Evolutionary conservation across 2,329 filamentous ascomycete species (phyloP).

Genomic region (Botrytis cinerea): DNA sequence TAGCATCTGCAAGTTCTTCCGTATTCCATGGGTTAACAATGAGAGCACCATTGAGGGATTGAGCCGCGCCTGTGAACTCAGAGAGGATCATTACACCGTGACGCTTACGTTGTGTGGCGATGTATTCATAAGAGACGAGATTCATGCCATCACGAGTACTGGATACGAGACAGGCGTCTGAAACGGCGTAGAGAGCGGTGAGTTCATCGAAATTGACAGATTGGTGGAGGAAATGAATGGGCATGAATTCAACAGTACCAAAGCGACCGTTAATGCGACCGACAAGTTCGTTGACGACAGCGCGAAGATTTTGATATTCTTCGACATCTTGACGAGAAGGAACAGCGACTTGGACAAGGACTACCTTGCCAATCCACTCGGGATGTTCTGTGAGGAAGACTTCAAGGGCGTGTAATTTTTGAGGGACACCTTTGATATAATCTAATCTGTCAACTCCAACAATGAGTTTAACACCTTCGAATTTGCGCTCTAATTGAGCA

Average conservation of each 20-base stretch:
- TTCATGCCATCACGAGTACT: constrained; percentile 99
- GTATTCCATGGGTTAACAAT: constrained; percentile 99
- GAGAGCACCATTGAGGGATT: constrained; percentile 88
- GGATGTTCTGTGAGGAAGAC: constrained; percentile 96
- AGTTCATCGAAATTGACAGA: constrained; percentile 94
- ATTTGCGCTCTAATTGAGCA: constrained; percentile 80
- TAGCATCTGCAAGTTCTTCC: constrained; percentile 87
- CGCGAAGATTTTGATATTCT: constrained; percentile 94
- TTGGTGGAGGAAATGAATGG: constrained; percentile 97
- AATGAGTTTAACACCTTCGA: constrained; percentile 93
- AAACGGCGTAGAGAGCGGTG: constrained; percentile 87
- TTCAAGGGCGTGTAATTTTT: constrained; percentile 94
- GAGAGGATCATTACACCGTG: constrained; percentile 94
- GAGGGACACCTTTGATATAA: constrained; percentile 98
- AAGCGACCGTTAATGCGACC: constrained; percentile 97
- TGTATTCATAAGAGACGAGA: constrained; percentile 96
- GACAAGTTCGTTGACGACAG: constrained; percentile 94
- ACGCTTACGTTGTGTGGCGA: constrained; percentile 85
- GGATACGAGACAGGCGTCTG: constrained; percentile 88
- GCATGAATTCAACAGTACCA: constrained; percentile 97
- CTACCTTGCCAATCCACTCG: constrained; percentile 97
- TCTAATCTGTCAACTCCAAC: constrained; percentile 95
- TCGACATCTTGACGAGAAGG: constrained; percentile 94
- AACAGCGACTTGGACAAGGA: constrained; percentile 93
- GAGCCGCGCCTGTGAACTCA: constrained; percentile 93